These are phyloP conservation scores for Aspergillus versicolor DNA, from an alignment of 2,329 filamentous ascomycete genomes.

Conservation along the genomic window DNA sequence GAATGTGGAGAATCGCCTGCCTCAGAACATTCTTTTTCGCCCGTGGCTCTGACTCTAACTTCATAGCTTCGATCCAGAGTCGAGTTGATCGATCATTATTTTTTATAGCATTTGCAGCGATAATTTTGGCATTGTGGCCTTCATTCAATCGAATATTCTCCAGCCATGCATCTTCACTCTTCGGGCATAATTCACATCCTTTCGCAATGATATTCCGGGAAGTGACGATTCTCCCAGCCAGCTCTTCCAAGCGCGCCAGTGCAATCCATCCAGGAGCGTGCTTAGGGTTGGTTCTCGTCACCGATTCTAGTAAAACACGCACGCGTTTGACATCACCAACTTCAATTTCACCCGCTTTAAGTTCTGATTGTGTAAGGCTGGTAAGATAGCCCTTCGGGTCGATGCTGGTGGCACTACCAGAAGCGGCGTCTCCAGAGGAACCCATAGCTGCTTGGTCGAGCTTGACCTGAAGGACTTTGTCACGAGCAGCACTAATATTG, in stretches of 20 bases:
- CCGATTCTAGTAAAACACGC: slow-evolving; percentile 86
- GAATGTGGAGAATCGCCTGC: slow-evolving; percentile 87
- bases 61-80: slow-evolving; percentile 95
- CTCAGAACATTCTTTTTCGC: slow-evolving; percentile 92
- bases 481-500: slow-evolving; percentile 91
- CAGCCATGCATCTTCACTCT: slow-evolving; percentile 92
- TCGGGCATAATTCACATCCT: slow-evolving; percentile 87
- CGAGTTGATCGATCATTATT: slow-evolving; percentile 84
- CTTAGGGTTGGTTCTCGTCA: slow-evolving; percentile 94
- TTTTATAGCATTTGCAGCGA: slow-evolving; percentile 89
- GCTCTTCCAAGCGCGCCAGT: slow-evolving; percentile 84
- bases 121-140: slow-evolving; percentile 89
- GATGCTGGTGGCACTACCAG: slow-evolving; percentile 83
- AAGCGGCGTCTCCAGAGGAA: slow-evolving; percentile 65
- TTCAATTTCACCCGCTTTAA: slow-evolving; percentile 75
- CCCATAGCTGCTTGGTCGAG: slow-evolving; percentile 82
- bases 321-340: slow-evolving; percentile 96
- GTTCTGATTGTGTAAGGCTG: slow-evolving; percentile 77
- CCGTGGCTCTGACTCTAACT: slow-evolving; percentile 75
- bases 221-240: slow-evolving; percentile 86
- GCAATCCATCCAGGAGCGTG: slow-evolving; percentile 97
- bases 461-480: slow-evolving; percentile 93
- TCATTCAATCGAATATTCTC: slow-evolving; percentile 95
- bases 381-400: slow-evolving; percentile 96
- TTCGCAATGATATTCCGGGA: slow-evolving; percentile 84